Percentiles rank a stretch among this genome's conserved stretches.
phyloP scores from a whole-genome alignment of 2,329 filamentous ascomycete genomes.

The Furcasterigmium sp. region DNA sequence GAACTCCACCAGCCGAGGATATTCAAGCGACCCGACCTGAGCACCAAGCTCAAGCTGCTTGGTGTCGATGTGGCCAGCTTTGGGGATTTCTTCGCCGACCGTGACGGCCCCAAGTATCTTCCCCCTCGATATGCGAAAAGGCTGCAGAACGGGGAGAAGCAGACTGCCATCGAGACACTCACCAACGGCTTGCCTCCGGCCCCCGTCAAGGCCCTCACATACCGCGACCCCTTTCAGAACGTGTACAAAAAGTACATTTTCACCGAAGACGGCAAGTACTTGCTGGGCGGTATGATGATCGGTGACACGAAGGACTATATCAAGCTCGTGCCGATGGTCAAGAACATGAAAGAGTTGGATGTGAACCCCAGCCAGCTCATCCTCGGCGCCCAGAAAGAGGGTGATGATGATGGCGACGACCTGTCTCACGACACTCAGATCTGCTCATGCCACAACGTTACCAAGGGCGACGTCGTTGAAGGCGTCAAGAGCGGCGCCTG shows the following conservation, averaged over 20 bases:
- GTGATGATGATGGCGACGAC: conserved; percentile 71
- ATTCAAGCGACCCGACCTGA: conserved; percentile 81
- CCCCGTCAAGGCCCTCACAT: conserved; percentile 76
- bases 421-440: conserved; percentile 82
- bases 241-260: conserved; percentile 95
- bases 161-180: conserved; percentile 35
- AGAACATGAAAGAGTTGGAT: conserved; percentile 74
- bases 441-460: conserved; percentile 90
- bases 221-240: conserved; percentile 81
- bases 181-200: conserved; percentile 50
- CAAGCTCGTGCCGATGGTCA: conserved; percentile 83
- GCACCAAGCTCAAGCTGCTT: conserved; percentile 85
- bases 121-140: conserved; percentile 50
- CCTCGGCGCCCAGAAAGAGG: conserved; percentile 67
- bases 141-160: conserved; percentile 27
- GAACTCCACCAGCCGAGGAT: conserved; percentile 62
- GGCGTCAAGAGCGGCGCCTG: conserved; percentile 72
- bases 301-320: conserved; percentile 88
- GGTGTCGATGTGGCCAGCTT: conserved; percentile 91
- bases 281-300: conserved; percentile 97
- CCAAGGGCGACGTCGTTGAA: conserved; percentile 72
- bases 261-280: conserved; percentile 81
- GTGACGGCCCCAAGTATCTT: conserved; percentile 73
- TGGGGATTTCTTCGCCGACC: conserved; percentile 87
- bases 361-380: conserved; percentile 78